Evolutionary conservation across 1,139 yeast species (phyloP), one percentile per base, ranked within the genome.

Genomic region (Kluyveromyces sp.): DNA sequence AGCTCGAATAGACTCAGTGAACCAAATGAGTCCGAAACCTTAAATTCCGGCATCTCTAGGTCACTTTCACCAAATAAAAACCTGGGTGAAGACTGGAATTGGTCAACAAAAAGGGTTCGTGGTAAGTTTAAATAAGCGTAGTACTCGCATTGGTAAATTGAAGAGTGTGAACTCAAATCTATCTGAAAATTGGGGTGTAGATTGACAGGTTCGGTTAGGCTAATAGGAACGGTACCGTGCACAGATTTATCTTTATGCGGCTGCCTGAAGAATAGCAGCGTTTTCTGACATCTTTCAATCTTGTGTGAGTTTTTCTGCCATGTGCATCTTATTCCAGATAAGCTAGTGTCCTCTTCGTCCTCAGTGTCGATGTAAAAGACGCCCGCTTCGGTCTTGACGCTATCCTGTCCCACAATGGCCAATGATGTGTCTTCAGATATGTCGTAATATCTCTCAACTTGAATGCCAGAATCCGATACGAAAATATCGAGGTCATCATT

Each of bases 1-100:
- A 73, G 52, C 39, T 60, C 62, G 22, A 73, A 63, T 25, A 73
- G 49, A 4, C 66, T 64, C 43, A 68, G 70, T 33, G 71, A 70
- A 42, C 80, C 80, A 69, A 72, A 71, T 16, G 67, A 58, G 4
- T 48, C 43, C 13, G 29, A 26, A 3, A 70, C 64, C 33, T 66
- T 65, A 70, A 77, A 76, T 22, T 63, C 69, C 3, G 81, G 80
- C 19, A 70, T 68, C 43, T 67, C 71, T 26, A 67, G 44, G 45
- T 66, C 68, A 30, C 52, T 51, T 36, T 63, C 64, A n/a, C 71
- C 71, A 57, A 61, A 64, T 11, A 66, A 46, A 9, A 49, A 44
- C 2, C 60, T 39, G 0, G 58, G 52, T 2, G 67, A 56, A 3
- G 73, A 66, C 48, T 66, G 69, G 43, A 63, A 67, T 44, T 57